Base-by-base conservation (phyloP, 257 asterid species). In the Leptodermis oblonga region DNA sequence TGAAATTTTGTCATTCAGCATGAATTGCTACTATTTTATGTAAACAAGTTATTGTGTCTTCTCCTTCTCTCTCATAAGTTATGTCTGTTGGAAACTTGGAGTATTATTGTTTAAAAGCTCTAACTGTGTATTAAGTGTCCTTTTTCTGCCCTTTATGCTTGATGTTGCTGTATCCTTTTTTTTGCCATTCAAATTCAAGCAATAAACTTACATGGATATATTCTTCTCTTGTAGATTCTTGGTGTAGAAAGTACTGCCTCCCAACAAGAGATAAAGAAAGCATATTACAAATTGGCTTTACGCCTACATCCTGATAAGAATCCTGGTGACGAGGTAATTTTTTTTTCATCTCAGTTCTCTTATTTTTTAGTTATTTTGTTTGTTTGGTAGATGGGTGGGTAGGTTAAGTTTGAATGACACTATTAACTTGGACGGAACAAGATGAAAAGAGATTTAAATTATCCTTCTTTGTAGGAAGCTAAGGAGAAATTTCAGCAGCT, bases 401-500 rank as follows among this genome's bases (percentile, higher is more conserved):
- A 7, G 46, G 33, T 67, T 48, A 48, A 3, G 34, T 5, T 74
- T 60, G 48, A 60, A 46, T 61, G 48, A 8, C 14, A 13, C 22
- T 60, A 30, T 13, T 17, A 3, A n/a, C 11, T 41, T 34, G 17
- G 26, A 5, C 49, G 39, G 37, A 1, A 22, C 52, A 13, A 54
- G 9, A 22, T 15, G 33, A 39, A 45, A 46, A 26, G 37, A 53
- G 13, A 22, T 25, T 46, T 25, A 37, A 18, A 11, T 56, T 51
- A 39, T 63, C 74, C 69, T 62, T 34, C 65, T 59, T 13, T 75
- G 69, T 69, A 92, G 98, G 95, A 87, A 68, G 99, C 99, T 54
- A 93, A 93, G 80, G 97, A 93, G 76, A 93, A 88, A 76, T 93
- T 93, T 77, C 99, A 90, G 89, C 94, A 90, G 81, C 82, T 93